phyloP scores from a whole-genome alignment of 257 asterid species.

The Linaria vulgaris region DNA sequence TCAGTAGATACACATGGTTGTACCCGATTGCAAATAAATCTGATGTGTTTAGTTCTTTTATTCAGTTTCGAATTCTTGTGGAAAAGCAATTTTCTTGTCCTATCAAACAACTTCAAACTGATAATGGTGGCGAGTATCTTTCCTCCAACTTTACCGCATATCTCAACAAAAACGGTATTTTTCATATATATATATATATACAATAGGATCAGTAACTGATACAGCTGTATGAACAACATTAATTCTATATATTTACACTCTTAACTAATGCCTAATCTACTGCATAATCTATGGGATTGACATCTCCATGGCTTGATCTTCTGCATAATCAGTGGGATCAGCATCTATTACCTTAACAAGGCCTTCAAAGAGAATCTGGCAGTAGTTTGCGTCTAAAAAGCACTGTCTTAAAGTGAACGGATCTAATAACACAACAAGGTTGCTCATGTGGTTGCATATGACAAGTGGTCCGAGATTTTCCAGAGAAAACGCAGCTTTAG shows the following conservation, averaged over 20 bases:
- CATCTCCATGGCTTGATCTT: no score
- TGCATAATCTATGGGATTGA: no score
- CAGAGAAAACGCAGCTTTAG: conserved; percentile 36
- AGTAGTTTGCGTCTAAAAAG: conserved; percentile 43
- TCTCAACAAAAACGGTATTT: not conserved
- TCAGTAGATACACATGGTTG: not conserved
- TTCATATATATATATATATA: no score
- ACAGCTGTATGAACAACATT: no score
- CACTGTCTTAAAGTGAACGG: conserved; percentile 43
- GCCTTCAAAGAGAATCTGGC: no score
- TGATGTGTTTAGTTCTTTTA: not conserved
- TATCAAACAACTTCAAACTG: not conserved
- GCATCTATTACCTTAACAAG: no score
- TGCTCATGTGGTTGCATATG: conserved; percentile 47
- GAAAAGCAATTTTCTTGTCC: no score
- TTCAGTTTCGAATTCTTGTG: no score
- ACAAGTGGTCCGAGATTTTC: conserved; percentile 54
- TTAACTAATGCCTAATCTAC: no score
- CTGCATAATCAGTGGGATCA: no score
- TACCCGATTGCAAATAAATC: not conserved
- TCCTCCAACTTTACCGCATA: not conserved
- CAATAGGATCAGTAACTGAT: no score
- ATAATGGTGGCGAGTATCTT: not conserved
- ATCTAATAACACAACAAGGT: conserved; percentile 42
- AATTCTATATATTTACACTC: no score